Conservation (phyloP, 495 filamentous ascomycete species). For the Hapsidospora chrysogenum region DNA sequence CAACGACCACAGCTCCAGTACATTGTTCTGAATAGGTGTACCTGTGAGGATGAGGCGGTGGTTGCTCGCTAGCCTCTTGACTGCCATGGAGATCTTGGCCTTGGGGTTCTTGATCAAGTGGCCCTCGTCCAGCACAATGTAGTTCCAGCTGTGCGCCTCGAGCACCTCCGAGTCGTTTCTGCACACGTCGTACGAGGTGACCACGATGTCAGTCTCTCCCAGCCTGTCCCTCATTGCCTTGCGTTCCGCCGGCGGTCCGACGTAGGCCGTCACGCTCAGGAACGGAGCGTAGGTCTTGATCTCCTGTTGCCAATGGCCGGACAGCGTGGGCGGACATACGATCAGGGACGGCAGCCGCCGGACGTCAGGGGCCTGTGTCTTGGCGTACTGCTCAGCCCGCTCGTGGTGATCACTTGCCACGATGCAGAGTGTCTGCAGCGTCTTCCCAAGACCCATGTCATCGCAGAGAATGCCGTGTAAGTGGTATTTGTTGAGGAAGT, state of each 20-base stretch:
- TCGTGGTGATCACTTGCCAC: constrained; percentile 94
- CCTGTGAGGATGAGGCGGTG: constrained; percentile 93
- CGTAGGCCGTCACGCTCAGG: constrained; percentile 72
- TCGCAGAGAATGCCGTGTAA: constrained; percentile 97
- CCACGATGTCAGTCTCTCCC: constrained; percentile 68
- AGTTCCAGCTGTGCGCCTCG: constrained; percentile 82
- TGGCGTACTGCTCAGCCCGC: constrained; percentile 74
- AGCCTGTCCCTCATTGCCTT: constrained; percentile 48
- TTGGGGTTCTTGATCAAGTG: constrained; percentile 98
- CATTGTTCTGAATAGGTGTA: constrained; percentile 95
- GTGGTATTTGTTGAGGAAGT: constrained; percentile 95
- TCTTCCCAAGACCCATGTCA: constrained; percentile 98
- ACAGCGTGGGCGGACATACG: constrained; percentile 91
- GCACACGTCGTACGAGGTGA: constrained; percentile 95
- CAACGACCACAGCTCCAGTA: constrained; percentile 90
- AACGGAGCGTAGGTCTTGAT: constrained; percentile 91
- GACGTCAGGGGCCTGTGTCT: constrained; percentile 57
- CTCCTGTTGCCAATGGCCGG: constrained; percentile 97
- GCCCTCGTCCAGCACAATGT: constrained; percentile 91
- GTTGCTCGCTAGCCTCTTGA: constrained; percentile 76
- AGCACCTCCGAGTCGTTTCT: constrained; percentile 81
- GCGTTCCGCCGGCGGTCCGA: constrained; percentile 72
- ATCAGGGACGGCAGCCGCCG: constrained; percentile 80
- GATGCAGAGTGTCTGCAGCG: constrained; percentile 91
- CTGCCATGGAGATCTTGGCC: constrained; percentile 79